Evolutionary conservation across 1,139 yeast species (phyloP), one percentile per base, ranked within the genome.

Genomic region (Lodderomyces parapsilosis): DNA sequence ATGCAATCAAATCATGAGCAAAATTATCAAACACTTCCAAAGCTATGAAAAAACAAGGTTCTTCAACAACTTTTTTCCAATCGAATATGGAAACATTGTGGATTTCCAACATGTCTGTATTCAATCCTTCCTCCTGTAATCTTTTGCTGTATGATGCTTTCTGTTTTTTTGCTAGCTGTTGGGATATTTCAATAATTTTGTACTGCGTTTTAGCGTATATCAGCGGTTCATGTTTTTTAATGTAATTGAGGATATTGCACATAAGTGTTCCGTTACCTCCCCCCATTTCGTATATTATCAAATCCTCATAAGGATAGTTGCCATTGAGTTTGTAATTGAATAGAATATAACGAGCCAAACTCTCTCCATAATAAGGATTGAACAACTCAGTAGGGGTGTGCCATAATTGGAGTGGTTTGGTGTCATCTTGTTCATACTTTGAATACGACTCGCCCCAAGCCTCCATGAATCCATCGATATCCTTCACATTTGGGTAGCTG

Each of bases 211-310:
- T 69, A 10, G 68, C 63, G 57, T 87, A 89, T 10, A 87, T 81
- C 35, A 85, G 90, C 0, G 95, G 93, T 49, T 84, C 85, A 15
- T 74, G 68, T 19, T 65, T 66, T 48, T 80, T 72, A 48, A 88
- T 76, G 57, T 74, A 88, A 54, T 82, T 83, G 51, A 88, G 64
- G n/a, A 88, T 78, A 56, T 88, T 84, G 46, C 78, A 63, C 96
- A 88, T 88, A 45, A 88, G 63, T 0, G 96, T 88, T 43, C 96
- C 96, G 56, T 88, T 88, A 51, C 96, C 96, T 30, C 93, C 96
- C 45, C 96, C 96, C 76, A 87, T 81, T 63, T 89, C 96, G 62
- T 87, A 89, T 11, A 88, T 85, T 6, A 81, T 71, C 40, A 88
- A 67, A 52, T 83, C 89, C 30, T 76, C 66, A 51, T 80, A 78